A percentile compares a stretch with the other conserved stretches of the same genome.
Conservation (phyloP, 2,329 filamentous ascomycete genomes). For the Pezicula rhizophila region DNA sequence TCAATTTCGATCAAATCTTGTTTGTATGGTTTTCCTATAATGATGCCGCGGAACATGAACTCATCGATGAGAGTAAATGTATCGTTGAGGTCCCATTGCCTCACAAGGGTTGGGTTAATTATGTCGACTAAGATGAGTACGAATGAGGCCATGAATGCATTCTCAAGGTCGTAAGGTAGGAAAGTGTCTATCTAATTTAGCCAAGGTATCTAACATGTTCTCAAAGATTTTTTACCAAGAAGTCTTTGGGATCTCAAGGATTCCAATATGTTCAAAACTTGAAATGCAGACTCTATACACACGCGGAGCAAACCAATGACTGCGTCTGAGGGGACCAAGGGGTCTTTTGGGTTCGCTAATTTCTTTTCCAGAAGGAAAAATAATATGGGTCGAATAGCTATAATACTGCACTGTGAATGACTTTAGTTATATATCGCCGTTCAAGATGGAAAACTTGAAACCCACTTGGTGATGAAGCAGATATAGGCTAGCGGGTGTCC, state of each 20-base stretch:
- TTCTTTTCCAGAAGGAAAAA: not conserved
- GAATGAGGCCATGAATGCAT: not conserved
- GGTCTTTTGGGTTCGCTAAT: not conserved
- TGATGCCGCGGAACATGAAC: not conserved
- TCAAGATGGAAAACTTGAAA: not conserved
- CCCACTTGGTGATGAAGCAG: not conserved
- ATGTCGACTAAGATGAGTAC: not conserved
- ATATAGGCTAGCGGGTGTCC: not conserved
- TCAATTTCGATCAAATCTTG: not conserved
- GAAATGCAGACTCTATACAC: not conserved
- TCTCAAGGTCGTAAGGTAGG: not conserved
- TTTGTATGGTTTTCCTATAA: not conserved
- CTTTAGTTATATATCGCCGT: not conserved
- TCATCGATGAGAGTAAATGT: not conserved
- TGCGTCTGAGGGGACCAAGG: not conserved
- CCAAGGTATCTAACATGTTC: not conserved
- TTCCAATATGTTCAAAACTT: conserved; percentile 1
- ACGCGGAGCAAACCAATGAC: not conserved
- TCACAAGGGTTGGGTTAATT: not conserved
- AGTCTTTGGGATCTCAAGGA: not conserved
- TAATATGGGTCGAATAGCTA: not conserved
- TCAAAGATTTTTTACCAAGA: not conserved
- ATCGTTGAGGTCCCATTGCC: not conserved
- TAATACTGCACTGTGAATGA: not conserved
- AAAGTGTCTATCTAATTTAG: not conserved